A percentile compares a stretch with the other conserved stretches of the same genome.
These are phyloP conservation scores for Prunella vulgaris DNA, from an alignment of 257 asterid genomes.

Conservation along the genomic window DNA sequence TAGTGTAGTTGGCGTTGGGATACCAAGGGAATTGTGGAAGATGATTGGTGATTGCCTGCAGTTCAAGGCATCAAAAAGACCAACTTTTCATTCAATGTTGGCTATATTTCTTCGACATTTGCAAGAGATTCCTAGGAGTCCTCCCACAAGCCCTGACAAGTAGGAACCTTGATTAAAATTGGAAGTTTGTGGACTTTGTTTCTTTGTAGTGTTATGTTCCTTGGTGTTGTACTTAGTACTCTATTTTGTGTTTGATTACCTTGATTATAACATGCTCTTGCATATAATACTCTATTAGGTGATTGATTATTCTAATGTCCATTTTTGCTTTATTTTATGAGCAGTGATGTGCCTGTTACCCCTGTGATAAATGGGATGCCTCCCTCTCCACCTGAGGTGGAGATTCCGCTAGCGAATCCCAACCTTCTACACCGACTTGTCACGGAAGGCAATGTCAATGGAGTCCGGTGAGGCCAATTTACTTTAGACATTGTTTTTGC, in stretches of 20 bases:
- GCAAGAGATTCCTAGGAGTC: conserved; percentile 95
- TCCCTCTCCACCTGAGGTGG: conserved; percentile 41
- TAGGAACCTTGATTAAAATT: conserved; percentile 38
- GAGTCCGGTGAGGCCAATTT: conserved; percentile 65
- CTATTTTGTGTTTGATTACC: too few species aligned
- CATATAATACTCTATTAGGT: conserved; percentile 21
- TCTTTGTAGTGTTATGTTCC: conserved; percentile 1
- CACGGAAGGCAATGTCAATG: conserved; percentile 77
- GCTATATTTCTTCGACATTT: conserved; percentile 85
- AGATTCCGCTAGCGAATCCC: conserved; percentile 49
- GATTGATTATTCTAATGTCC: conserved; percentile 19
- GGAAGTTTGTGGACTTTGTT: conserved; percentile 13
- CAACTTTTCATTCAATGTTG: conserved; percentile 89
- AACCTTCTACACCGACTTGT: conserved; percentile 65
- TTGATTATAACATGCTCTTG: neutral
- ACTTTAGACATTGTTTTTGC: conserved; percentile 2
- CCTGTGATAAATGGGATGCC: conserved; percentile 57
- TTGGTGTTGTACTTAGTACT: neutral
- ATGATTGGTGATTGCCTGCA: conserved; percentile 99
- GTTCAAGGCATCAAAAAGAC: conserved; percentile 79
- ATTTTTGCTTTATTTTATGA: conserved; percentile 25
- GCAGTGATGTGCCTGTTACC: conserved; percentile 56
- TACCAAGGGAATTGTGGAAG: conserved; percentile 97
- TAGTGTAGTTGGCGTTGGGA: conserved; percentile 95
- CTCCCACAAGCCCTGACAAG: conserved; percentile 96